A percentile compares a stretch with the other conserved stretches of the same genome.
Evolutionary conservation across 2,329 filamentous ascomycete genomes (phyloP).

Genomic region (Phyllosticta citrichinensis): DNA sequence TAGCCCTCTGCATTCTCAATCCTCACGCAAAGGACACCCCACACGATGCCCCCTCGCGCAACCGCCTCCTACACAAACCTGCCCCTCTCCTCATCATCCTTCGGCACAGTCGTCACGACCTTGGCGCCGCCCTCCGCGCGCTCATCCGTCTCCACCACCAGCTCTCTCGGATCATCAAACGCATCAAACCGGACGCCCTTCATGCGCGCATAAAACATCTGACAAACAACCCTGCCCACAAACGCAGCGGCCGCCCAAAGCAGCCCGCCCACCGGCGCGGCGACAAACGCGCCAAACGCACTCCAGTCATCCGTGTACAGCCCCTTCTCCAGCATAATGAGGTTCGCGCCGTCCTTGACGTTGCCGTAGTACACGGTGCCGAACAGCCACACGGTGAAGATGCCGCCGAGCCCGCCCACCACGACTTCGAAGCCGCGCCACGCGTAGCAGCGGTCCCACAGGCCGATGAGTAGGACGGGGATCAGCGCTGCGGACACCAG

Average conservation of each 20-base stretch:
- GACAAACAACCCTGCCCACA: constrained; percentile 47
- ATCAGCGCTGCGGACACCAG: constrained; percentile 68
- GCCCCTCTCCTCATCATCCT: background rate
- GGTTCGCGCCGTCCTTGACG: constrained; percentile 50
- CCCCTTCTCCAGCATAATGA: constrained; percentile 63
- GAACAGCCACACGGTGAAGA: constrained; percentile 72
- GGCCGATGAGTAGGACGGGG: constrained; percentile 63
- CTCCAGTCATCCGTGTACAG: constrained; percentile 72
- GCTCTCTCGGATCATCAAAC: constrained; percentile 45
- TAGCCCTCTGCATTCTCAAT: too few species aligned
- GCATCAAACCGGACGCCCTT: constrained; percentile 56
- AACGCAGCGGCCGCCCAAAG: constrained; percentile 60
- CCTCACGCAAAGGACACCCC: too few species aligned
- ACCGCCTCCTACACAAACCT: background rate
- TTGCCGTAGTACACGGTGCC: constrained; percentile 66
- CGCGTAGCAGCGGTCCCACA: constrained; percentile 56
- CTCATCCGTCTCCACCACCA: background rate
- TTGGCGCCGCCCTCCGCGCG: background rate
- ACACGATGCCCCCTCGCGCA: too few species aligned
- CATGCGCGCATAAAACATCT: constrained; percentile 47
- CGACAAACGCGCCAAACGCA: constrained; percentile 70
- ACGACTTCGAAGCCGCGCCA: constrained; percentile 76
- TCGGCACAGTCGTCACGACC: background rate
- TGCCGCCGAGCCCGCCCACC: constrained; percentile 64
- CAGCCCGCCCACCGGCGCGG: constrained; percentile 64